Evolutionary conservation across 305 asterid genomes (phyloP), one percentile per base, ranked within the genome.

Genomic region (Euphrasia arctica): DNA sequence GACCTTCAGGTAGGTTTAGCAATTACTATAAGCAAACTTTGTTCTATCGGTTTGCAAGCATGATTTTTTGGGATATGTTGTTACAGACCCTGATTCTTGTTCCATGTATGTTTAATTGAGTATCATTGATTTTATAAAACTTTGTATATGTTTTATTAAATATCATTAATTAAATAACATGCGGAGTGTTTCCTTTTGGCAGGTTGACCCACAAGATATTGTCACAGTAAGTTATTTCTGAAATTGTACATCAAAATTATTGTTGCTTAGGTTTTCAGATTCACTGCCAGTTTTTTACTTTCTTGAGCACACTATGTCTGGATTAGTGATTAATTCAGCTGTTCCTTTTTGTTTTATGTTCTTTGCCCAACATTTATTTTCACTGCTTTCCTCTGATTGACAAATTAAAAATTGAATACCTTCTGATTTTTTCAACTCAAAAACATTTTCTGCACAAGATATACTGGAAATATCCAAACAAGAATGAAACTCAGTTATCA

Each of bases 131-230:
- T 39, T 39, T 7, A 39, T 39, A 39, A 39, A 39, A 39, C 11
- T 36, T 14, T 51, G 27, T 51, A 22, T 66, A 11, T 77, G 49
- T 64, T 65, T 45, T 8, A 2, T 32, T 2, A 18, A 12, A 11
- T 14, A 15, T 77, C 43, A 36, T 54, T 69, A 54, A 43, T 56
- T 67, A 63, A 67, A 43, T 75, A 55, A 73, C 79, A 47, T 2
- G 9, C 1, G 45, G 52, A n/a, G 28, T 63, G 41, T 68, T 60
- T 25, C 71, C 60, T 70, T 68, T 69, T 80, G 64, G 77, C 91
- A 93, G 97, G 96, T 93, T 65, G 97, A 94, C 79, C 99, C 89
- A 55, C 98, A 91, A 79, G 99, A 94, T 82, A 87, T 91, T 70
- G 99, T 91, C 78, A 88, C 81, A 93, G 99, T 94, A 88, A 76